Base-by-base conservation (phyloP, 805 yeast species). In the Starmerella roubikii region DNA sequence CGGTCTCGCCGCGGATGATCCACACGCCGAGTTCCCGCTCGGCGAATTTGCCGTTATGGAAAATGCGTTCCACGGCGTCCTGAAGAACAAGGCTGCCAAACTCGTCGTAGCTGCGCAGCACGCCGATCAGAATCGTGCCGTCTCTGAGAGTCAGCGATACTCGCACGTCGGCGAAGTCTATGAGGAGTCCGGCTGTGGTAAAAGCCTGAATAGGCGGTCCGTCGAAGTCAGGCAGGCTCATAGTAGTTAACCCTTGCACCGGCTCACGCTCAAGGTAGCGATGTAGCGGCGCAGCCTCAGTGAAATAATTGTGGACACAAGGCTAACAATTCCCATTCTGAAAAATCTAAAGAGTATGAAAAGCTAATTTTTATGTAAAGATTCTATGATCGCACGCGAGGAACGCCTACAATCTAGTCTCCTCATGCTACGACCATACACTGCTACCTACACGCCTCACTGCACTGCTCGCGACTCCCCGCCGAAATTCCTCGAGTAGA, bases 1-100 rank as follows among this genome's bases (percentile, higher is more conserved):
- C 91, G 53, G 88, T 88, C 59, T 91, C 98, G 45, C 98, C 98
- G 61, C 98, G 78, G 30, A 91, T 78, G 63, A 91, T 71, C 55
- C 76, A 78, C 36, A 83, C 81, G 9, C 94, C 95, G 38, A 79
- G 70, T 36, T 67, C 67, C n/a, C 64, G 65, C 57, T 88, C 94
- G 8, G 81, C 93, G 55, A 76, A 88, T 46, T 69, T 50, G 16
- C 42, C 38, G 21, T 44, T 42, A 13, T 67, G 72, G 47, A 78
- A 65, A 55, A 81, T 73, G 58, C 95, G 72, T 58, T 91, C 97
- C 34, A 76, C 65, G 15, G 94, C 76, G 56, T 86, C 94, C 60
- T 91, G 97, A 46, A 91, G 66, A 29, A 91, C 94, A 53, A 91
- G 67, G 61, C 88, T 88, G 44, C 72, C 80, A 58, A 78, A 91